Conservation (phyloP, 768 basidiomycete species). For the Boletus bicolor region DNA sequence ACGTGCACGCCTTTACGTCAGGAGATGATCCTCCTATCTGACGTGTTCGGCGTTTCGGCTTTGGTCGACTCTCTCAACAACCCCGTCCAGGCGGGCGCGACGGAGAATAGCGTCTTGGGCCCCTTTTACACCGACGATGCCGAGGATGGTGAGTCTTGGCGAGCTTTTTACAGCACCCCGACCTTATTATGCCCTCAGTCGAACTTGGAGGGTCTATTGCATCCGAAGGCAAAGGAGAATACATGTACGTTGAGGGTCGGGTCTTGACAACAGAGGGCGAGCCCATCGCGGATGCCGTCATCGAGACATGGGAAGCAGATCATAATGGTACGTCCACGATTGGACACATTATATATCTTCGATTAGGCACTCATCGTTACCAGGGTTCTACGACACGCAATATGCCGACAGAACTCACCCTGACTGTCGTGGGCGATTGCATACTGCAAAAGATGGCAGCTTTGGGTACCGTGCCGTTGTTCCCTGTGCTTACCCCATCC, state of each 20-base stretch:
- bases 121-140: slow-evolving; percentile 83
- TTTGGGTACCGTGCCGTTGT: slow-evolving; percentile 74
- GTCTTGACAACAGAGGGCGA: slow-evolving; percentile 56
- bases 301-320: slow-evolving; percentile 88
- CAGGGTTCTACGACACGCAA: slow-evolving; percentile 43
- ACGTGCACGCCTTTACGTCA: slow-evolving; percentile 66
- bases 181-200: slow-evolving; percentile 39
- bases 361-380: background rate
- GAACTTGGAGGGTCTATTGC: slow-evolving; percentile 72
- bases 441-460: slow-evolving; percentile 54
- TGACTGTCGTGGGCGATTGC: slow-evolving; percentile 72
- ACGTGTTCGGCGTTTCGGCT: slow-evolving; percentile 72
- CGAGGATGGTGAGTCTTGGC: slow-evolving; percentile 50
- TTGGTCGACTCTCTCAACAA: slow-evolving; percentile 77
- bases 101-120: slow-evolving; percentile 75
- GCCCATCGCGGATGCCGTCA: slow-evolving; percentile 61
- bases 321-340: slow-evolving; percentile 41
- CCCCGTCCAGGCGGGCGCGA: slow-evolving; percentile 56
- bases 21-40: slow-evolving; percentile 87
- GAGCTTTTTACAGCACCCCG: background rate
- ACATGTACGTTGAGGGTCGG: slow-evolving; percentile 76
- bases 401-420: slow-evolving; percentile 54
- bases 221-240: slow-evolving; percentile 83
- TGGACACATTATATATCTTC: slow-evolving; percentile 20
- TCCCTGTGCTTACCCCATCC: slow-evolving; percentile 68